Conservation (phyloP, 2,329 filamentous ascomycete genomes). For the Alternaria incomplexa region DNA sequence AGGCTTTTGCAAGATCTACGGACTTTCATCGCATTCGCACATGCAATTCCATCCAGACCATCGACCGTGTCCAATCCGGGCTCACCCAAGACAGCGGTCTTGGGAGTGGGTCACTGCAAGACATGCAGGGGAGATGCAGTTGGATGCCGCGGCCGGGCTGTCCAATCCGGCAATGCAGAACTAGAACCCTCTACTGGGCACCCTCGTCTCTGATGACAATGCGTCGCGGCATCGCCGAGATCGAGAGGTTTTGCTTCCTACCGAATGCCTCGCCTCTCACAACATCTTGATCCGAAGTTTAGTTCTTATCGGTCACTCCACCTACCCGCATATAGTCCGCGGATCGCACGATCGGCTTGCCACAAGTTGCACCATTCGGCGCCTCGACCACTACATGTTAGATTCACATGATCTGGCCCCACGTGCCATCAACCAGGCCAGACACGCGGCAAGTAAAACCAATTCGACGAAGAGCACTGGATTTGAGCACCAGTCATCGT, state of each 20-base stretch:
- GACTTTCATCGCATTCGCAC: neutral
- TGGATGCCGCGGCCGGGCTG: neutral
- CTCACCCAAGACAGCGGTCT: neutral
- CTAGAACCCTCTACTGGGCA: neutral
- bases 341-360: neutral
- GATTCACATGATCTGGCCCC: neutral
- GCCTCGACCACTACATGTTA: neutral
- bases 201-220: neutral
- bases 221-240: neutral
- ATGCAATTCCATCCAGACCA: neutral
- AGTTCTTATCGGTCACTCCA: neutral
- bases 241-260: neutral
- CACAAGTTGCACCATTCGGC: neutral
- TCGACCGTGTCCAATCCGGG: neutral
- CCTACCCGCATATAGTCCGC: neutral
- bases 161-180: neutral
- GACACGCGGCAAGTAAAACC: neutral
- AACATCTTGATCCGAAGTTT: neutral
- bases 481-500: neutral
- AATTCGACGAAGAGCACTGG: neutral
- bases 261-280: neutral
- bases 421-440: neutral
- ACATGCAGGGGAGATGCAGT: neutral
- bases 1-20: neutral
- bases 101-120: neutral